A percentile compares a stretch with the other conserved stretches of the same genome.
phyloP scores from a whole-genome alignment of 83 land plant genomes.

The Isoetes engelmannii region DNA sequence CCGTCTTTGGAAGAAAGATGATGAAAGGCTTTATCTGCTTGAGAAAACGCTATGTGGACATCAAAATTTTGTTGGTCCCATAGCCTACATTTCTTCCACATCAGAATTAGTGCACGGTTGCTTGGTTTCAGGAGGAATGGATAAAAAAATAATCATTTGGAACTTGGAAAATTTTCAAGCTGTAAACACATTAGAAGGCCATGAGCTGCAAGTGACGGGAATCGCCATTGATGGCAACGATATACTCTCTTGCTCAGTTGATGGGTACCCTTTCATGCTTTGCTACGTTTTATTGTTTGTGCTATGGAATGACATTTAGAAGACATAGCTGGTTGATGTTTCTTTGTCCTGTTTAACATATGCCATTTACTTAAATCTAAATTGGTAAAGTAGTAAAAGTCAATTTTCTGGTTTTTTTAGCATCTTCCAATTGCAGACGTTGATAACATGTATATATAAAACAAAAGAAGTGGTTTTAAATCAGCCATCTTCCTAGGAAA shows the following conservation, averaged over 20 bases:
- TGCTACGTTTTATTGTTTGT: background rate
- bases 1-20: constrained; percentile 55
- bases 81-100: constrained; percentile 72
- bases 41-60: constrained; percentile 72
- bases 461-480: no score
- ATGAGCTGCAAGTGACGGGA: constrained; percentile 74
- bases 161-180: constrained; percentile 51
- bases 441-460: no score
- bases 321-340: background rate
- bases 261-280: constrained; percentile 42
- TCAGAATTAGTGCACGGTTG: constrained; percentile 65
- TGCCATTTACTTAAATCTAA: no score
- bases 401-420: no score
- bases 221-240: constrained; percentile 60
- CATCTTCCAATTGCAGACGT: no score
- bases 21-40: constrained; percentile 30
- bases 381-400: no score
- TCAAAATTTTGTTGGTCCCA: constrained; percentile 81
- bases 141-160: constrained; percentile 78
- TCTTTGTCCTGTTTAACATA: no score
- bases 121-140: constrained; percentile 96
- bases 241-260: constrained; percentile 77
- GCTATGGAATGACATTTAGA: background rate
- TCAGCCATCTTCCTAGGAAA: no score
- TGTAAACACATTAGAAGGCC: constrained; percentile 63